Percentiles rank a stretch among this genome's conserved stretches.
These are phyloP conservation scores for Pythium brachiatum DNA, from an alignment of 352 stramenopile species.

Conservation along the genomic window DNA sequence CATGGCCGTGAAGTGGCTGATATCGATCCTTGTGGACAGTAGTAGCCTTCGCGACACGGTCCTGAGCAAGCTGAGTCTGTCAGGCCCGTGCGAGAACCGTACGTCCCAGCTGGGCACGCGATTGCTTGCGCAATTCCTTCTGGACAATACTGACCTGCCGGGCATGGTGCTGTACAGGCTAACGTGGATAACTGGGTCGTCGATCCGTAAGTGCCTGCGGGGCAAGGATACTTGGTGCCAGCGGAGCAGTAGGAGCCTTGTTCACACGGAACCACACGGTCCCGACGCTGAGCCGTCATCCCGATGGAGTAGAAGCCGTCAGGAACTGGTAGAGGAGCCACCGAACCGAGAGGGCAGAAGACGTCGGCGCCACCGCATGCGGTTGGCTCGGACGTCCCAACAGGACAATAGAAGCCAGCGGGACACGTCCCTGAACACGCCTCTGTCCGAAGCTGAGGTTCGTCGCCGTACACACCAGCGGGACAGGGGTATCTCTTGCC, in stretches of 20 bases:
- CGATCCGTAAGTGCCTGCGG: constrained; percentile 47
- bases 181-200: constrained; percentile 23
- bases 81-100: constrained; percentile 42
- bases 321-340: neutral
- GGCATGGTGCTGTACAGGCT: constrained; percentile 46
- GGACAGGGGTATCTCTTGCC: constrained; percentile 43
- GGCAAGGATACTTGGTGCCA: constrained; percentile 43
- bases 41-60: constrained; percentile 56
- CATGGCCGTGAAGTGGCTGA: constrained; percentile 40
- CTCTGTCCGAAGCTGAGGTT: constrained; percentile 31
- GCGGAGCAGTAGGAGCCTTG: constrained; percentile 55
- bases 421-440: constrained; percentile 59
- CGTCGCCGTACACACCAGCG: constrained; percentile 56
- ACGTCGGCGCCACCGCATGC: constrained; percentile 38
- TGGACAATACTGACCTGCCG: constrained; percentile 63
- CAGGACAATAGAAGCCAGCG: constrained; percentile 60
- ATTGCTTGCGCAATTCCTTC: constrained; percentile 26
- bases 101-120: constrained; percentile 52
- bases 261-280: constrained; percentile 40
- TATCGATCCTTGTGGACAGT: constrained; percentile 51
- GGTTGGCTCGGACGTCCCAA: constrained; percentile 32
- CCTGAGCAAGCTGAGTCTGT: constrained; percentile 50
- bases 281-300: constrained; percentile 22
- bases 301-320: constrained; percentile 45
- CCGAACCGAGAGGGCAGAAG: constrained; percentile 56